phyloP scores from a whole-genome alignment of 495 filamentous ascomycete species.

The Amphirosellinia nigrospora region DNA sequence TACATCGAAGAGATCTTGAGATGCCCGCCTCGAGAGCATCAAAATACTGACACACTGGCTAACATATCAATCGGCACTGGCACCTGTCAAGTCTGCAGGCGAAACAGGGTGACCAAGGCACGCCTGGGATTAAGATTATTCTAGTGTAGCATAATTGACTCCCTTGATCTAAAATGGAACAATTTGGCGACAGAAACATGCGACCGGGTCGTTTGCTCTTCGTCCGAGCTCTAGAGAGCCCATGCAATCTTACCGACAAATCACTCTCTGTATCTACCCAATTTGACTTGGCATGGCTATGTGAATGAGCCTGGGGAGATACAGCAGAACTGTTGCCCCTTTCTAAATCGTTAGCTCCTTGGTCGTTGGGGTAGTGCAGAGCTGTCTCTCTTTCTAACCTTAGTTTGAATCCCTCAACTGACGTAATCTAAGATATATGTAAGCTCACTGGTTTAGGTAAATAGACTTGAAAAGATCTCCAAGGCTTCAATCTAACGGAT shows the following conservation, averaged over 20 bases:
- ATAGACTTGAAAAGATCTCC: not conserved
- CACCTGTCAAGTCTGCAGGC: constrained; percentile 11
- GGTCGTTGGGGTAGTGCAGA: not conserved
- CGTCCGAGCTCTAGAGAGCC: not conserved
- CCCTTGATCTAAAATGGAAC: not conserved
- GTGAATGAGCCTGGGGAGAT: not conserved
- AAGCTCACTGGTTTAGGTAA: not conserved
- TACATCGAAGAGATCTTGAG: not conserved
- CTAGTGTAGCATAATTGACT: not conserved
- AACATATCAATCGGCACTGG: not conserved
- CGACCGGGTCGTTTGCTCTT: not conserved
- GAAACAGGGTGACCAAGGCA: not conserved
- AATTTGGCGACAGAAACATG: not conserved
- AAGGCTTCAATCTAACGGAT: not conserved
- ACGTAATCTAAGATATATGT: not conserved
- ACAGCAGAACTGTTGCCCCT: not conserved
- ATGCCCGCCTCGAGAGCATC: not conserved
- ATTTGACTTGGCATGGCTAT: not conserved
- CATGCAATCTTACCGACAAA: not conserved
- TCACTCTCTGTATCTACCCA: not conserved
- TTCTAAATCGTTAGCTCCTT: not conserved
- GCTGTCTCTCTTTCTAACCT: constrained; percentile 7
- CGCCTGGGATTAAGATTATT: not conserved
- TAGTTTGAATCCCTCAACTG: not conserved
- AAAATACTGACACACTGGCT: not conserved